Evolutionary conservation across 1,139 yeast species (phyloP).

Genomic region (Diutina neorugosa): DNA sequence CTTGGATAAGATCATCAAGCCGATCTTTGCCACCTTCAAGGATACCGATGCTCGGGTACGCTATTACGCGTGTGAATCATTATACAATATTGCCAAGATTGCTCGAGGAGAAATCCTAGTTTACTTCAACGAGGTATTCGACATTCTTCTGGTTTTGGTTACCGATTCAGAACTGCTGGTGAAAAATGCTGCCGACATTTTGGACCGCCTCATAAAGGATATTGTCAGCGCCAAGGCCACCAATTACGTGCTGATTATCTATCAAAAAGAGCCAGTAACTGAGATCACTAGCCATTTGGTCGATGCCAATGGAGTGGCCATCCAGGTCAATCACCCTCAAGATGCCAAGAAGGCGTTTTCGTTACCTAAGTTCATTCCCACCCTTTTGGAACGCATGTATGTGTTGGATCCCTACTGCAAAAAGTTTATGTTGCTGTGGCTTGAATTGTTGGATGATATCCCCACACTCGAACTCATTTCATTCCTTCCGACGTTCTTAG

Average conservation of each 20-base stretch:
- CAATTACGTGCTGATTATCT: constrained; percentile 73
- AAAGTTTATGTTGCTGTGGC: constrained; percentile 87
- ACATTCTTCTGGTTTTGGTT: constrained; percentile 78
- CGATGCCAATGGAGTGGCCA: constrained; percentile 32
- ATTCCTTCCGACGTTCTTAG: constrained; percentile 79
- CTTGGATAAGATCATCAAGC: constrained; percentile 78
- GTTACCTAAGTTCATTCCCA: constrained; percentile 78
- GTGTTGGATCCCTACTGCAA: constrained; percentile 89
- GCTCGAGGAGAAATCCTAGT: constrained; percentile 89
- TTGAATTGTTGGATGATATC: constrained; percentile 78
- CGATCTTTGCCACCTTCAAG: constrained; percentile 90
- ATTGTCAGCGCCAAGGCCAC: constrained; percentile 94
- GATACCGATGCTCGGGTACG: constrained; percentile 95
- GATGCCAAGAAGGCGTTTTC: constrained; percentile 72
- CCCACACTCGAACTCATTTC: constrained; percentile 85
- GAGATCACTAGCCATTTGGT: constrained; percentile 5
- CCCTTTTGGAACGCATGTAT: constrained; percentile 80
- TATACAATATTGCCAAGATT: constrained; percentile 92
- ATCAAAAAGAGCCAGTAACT: constrained; percentile 15
- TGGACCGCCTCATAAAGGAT: constrained; percentile 85
- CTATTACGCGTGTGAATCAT: constrained; percentile 92
- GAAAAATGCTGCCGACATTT: constrained; percentile 88
- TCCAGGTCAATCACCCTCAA: constrained; percentile 50
- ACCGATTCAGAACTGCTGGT: constrained; percentile 90
- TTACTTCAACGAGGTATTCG: constrained; percentile 90